These are phyloP conservation scores for Ramaria sp. DNA, from an alignment of 768 basidiomycete species.

Conservation along the genomic window DNA sequence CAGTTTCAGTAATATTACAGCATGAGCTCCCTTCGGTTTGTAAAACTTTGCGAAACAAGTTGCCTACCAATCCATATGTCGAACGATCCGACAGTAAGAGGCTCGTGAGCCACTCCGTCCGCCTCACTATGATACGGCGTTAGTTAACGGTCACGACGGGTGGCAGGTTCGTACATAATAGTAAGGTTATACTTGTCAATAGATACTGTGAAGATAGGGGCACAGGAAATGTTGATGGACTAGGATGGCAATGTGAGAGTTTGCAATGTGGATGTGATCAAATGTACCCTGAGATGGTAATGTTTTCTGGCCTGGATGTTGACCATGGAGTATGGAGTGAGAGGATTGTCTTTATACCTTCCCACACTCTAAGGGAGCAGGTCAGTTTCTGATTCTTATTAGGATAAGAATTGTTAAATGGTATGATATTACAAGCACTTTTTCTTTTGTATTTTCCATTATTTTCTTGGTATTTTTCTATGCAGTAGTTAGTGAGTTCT, in stretches of 20 bases:
- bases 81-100: slow-evolving; percentile 29
- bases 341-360: slow-evolving; percentile 25
- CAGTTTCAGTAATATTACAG: neutral
- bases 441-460: no score
- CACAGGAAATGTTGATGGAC: neutral
- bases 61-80: slow-evolving; percentile 26
- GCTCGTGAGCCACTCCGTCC: slow-evolving; percentile 21
- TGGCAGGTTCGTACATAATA: slow-evolving; percentile 30
- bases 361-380: slow-evolving; percentile 26
- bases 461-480: no score
- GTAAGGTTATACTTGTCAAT: slow-evolving; percentile 37
- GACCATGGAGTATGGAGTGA: slow-evolving; percentile 24
- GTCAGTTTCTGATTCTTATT: slow-evolving; percentile 18
- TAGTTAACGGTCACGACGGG: neutral
- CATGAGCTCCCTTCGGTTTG: neutral
- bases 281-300: neutral
- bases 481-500: no score
- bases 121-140: neutral
- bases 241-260: neutral
- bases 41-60: neutral
- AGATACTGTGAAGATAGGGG: slow-evolving; percentile 20
- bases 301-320: slow-evolving; percentile 22
- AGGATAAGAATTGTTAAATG: no score
- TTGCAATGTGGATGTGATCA: neutral
- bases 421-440: no score